A percentile compares a stretch with the other conserved stretches of the same genome.
Conservation (phyloP, 176 grass and related monocot species). For the Poa pratensis region DNA sequence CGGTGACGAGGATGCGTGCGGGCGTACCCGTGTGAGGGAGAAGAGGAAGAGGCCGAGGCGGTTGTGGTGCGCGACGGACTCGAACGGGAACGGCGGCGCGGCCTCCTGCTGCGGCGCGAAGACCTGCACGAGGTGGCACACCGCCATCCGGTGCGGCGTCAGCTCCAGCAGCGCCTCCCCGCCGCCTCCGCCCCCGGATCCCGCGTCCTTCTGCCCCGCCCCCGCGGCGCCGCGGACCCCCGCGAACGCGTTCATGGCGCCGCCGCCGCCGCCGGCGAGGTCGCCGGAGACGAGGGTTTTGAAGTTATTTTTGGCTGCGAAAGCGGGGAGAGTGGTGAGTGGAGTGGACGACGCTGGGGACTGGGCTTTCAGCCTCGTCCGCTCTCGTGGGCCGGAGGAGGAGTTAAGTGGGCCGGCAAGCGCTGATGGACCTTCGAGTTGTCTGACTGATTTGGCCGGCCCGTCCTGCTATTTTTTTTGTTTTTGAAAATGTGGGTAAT, state of each 20-base stretch:
- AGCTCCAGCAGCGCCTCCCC: slow-evolving; percentile 60
- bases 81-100: slow-evolving; percentile 62
- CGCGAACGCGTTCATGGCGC: slow-evolving; percentile 62
- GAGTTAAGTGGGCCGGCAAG: neutral
- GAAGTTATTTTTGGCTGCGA: neutral
- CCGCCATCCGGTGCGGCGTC: slow-evolving; percentile 85
- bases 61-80: slow-evolving; percentile 69
- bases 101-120: slow-evolving; percentile 65
- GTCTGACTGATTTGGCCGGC: no score
- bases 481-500: no score
- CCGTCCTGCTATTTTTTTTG: no score
- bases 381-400: neutral
- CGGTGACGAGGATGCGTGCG: neutral
- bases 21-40: slow-evolving; percentile 63
- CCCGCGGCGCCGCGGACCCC: slow-evolving; percentile 1
- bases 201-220: slow-evolving; percentile 1
- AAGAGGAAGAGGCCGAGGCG: slow-evolving; percentile 92
- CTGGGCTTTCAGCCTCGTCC: neutral
- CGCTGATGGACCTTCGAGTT: no score
- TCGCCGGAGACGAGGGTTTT: slow-evolving; percentile 44
- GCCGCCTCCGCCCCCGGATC: neutral
- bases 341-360: neutral
- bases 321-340: neutral
- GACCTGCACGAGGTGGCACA: slow-evolving; percentile 83
- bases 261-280: neutral